Evolutionary conservation across 2,329 filamentous ascomycete genomes (phyloP).

Genomic region (Zymoseptoria ardabiliae): DNA sequence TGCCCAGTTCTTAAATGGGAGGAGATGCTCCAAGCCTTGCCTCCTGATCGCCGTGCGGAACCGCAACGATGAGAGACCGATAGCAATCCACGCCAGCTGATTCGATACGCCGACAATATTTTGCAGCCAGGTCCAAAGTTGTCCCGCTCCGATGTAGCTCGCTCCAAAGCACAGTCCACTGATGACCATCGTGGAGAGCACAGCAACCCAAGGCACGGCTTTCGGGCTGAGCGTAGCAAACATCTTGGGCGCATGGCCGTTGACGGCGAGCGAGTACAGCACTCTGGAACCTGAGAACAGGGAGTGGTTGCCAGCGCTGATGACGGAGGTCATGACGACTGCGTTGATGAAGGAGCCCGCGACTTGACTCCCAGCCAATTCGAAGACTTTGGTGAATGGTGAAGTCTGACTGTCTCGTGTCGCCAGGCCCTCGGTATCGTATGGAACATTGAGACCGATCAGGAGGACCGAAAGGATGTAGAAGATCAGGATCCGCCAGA

Average conservation of each 20-base stretch:
- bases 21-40: conserved; percentile 54
- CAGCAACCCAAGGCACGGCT: conserved; percentile 48
- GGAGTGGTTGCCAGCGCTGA: conserved; percentile 53
- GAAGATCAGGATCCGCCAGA: conserved; percentile 74
- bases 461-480: conserved; percentile 67
- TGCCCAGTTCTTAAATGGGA: conserved; percentile 61
- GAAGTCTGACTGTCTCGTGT: conserved; percentile 36
- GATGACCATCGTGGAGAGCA: conserved; percentile 36
- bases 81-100: conserved; percentile 59
- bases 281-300: conserved; percentile 51
- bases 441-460: conserved; percentile 68
- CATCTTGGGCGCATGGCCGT: conserved; percentile 49
- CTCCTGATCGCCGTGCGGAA: conserved; percentile 52
- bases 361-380: conserved; percentile 47
- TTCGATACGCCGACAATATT: conserved; percentile 63
- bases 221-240: conserved; percentile 43
- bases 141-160: conserved; percentile 56
- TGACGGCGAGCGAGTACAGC: conserved; percentile 50
- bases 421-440: conserved; percentile 47
- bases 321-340: conserved; percentile 52
- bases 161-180: conserved; percentile 52
- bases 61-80: conserved; percentile 57
- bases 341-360: conserved; percentile 55
- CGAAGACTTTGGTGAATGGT: conserved; percentile 56
- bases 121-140: conserved; percentile 60